Percentiles rank a stretch among this genome's conserved stretches.
Conservation (phyloP, 331 rosid species). For the Malus hybrid region DNA sequence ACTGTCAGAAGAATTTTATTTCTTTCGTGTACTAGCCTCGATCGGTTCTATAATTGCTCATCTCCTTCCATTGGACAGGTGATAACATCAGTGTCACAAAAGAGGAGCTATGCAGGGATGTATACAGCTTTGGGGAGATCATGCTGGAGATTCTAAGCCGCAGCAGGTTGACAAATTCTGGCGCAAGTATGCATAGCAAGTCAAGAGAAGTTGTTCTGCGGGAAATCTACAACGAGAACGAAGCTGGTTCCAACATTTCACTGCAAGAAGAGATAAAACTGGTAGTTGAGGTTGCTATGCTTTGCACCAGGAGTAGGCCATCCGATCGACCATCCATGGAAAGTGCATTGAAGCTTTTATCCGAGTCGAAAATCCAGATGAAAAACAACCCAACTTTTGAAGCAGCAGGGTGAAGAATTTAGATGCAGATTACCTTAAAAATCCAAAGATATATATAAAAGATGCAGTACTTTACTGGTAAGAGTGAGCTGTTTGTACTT, state of each 20-base stretch:
- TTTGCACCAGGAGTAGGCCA: constrained; percentile 62
- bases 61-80: constrained; percentile 28
- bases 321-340: constrained; percentile 69
- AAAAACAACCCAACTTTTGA: constrained; percentile 24
- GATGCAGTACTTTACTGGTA: constrained; percentile 20
- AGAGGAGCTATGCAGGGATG: constrained; percentile 65
- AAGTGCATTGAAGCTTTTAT: constrained; percentile 56
- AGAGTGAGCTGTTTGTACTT: constrained; percentile 27
- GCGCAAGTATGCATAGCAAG: constrained; percentile 44
- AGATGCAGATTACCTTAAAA: constrained; percentile 8
- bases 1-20: not conserved
- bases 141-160: constrained; percentile 54
- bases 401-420: constrained; percentile 14
- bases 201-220: constrained; percentile 46
- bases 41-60: not conserved
- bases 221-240: constrained; percentile 57
- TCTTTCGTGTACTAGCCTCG: not conserved
- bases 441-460: constrained; percentile 1
- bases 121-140: constrained; percentile 70
- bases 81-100: constrained; percentile 37
- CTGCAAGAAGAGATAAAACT: constrained; percentile 46
- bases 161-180: constrained; percentile 51
- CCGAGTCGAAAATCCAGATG: constrained; percentile 36
- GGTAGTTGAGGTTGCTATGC: constrained; percentile 59
- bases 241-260: constrained; percentile 34